Evolutionary conservation across 2,329 filamentous ascomycete species (phyloP), one percentile per base, ranked within the genome.

Genomic region (Ophioceras dolichostomum): DNA sequence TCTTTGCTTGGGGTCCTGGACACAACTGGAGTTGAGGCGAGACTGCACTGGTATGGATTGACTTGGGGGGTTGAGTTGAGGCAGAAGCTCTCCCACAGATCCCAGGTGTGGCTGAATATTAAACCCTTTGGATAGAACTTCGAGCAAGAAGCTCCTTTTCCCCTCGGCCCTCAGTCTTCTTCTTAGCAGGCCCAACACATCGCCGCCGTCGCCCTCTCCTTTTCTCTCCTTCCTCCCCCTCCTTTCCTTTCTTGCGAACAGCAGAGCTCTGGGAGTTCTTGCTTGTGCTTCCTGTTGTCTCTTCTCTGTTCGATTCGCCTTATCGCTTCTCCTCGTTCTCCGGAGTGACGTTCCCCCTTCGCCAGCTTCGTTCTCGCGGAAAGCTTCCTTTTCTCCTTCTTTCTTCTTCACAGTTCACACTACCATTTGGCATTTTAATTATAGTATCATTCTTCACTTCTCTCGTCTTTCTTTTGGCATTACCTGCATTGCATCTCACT

Each of bases 241-340:
- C 39, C 34, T 32, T 28, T 22, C n/a, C 18, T 29, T 18, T 24
- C 12, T 39, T 38, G 22, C 17, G 22, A 17, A 30, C 34, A 55
- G 54, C 60, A 61, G 57, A 64, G 61, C 65, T 68, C 66, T 58
- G 64, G 64, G 56, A 68, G 65, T 61, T 64, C 57, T 53, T 45
- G 49, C 47, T 33, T 44, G 41, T 43, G 39, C 50, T 51, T 43
- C 53, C 45, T 50, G 46, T 44, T 20, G 17, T 20, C 29, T 13
- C 26, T 36, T 18, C 22, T 19, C 14, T 34, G 16, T 36, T 20
- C 22, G 16, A n/a, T 21, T 18, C 32, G 14, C 21, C 10, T 35
- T 35, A n/a, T 17, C 12, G 10, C 14, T 30, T 9, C 22, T 26
- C 22, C 22, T 26, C 12, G 8, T 12, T 26, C 22, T 26, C 22